Evolutionary conservation across 441 rosid genomes (phyloP), one percentile per base, ranked within the genome.

Genomic region (Melianthus villosus): DNA sequence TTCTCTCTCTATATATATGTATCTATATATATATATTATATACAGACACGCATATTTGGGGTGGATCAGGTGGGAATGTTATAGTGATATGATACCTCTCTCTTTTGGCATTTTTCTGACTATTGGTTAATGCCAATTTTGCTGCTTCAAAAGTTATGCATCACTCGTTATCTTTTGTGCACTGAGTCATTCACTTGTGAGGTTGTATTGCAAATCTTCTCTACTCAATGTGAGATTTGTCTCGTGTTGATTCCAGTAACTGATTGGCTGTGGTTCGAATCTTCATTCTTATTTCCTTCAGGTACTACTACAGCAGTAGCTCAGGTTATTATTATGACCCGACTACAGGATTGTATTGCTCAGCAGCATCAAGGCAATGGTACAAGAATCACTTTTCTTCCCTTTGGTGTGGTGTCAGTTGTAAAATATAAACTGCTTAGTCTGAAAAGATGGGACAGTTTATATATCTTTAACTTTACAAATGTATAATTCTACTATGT

Each of bases 301-400:
- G 98, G 61, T 89, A 84, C 67, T 89, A 89, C 59, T 79, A 81
- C 67, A 89, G 83, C 67, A 73, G 89, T 73, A 77, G 68, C 51
- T 57, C 62, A 66, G 98, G 96, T 22, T 84, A 84, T 63, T 81
- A 77, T 43, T 89, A 76, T 33, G 98, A 89, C 39, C 68, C 96
- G 30, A 67, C 78, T 18, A 76, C 89, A 1, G 75, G 85, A 50
- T 60, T 84, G n/a, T 77, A 74, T 60, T 77, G 86, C 63, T 71
- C 67, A 1, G 97, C 92, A 40, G 51, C 79, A 45, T 64, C 95
- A 31, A 85, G 92, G 20, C 75, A 72, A 64, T 89, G 98, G 96
- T 89, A 83, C 48, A 30, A 15, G 4, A 15, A 14, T 9, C 1
- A 13, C 46, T 30, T 51, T 34, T 33, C 40, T 15, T 6, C 16